These are phyloP conservation scores for Silene latifolia DNA, from an alignment of 148 eudicot genomes.

Conservation along the genomic window DNA sequence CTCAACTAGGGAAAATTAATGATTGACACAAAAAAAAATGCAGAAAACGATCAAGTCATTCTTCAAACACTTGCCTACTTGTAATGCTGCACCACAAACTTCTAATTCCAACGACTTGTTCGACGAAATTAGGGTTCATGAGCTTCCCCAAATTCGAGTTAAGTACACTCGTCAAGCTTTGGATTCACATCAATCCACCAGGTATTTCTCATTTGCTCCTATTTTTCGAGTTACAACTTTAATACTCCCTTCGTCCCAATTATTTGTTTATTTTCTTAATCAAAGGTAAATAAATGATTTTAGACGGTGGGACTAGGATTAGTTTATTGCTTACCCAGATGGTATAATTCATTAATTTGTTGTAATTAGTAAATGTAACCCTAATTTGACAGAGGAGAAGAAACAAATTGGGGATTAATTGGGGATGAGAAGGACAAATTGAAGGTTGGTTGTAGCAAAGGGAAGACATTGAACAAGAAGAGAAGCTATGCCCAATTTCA, in stretches of 20 bases:
- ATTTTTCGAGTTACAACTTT: background rate
- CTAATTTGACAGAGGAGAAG: slow-evolving; percentile 10
- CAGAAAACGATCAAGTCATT: slow-evolving; percentile 54
- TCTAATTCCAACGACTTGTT: slow-evolving; percentile 18
- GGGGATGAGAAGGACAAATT: slow-evolving; percentile 21
- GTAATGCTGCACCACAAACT: slow-evolving; percentile 21
- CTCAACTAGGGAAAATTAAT: background rate
- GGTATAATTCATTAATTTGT: background rate
- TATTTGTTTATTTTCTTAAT: too few species aligned
- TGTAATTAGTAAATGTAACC: background rate
- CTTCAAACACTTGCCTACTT: slow-evolving; percentile 40
- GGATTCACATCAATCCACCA: slow-evolving; percentile 17
- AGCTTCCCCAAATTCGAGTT: slow-evolving; percentile 39
- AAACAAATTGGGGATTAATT: slow-evolving; percentile 21
- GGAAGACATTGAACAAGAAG: slow-evolving; percentile 61
- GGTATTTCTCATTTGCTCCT: slow-evolving; percentile 17
- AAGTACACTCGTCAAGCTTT: slow-evolving; percentile 51
- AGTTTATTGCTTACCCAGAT: slow-evolving; percentile 4
- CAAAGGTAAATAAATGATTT: too few species aligned
- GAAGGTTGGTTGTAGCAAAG: slow-evolving; percentile 20
- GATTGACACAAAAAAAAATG: slow-evolving; percentile 25
- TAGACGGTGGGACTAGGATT: too few species aligned
- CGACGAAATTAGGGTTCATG: slow-evolving; percentile 17
- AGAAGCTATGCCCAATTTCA: slow-evolving; percentile 83
- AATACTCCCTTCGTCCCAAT: too few species aligned